Evolutionary conservation across 164 flowering plant genomes (phyloP).

Genomic region (Vitis riparia): DNA sequence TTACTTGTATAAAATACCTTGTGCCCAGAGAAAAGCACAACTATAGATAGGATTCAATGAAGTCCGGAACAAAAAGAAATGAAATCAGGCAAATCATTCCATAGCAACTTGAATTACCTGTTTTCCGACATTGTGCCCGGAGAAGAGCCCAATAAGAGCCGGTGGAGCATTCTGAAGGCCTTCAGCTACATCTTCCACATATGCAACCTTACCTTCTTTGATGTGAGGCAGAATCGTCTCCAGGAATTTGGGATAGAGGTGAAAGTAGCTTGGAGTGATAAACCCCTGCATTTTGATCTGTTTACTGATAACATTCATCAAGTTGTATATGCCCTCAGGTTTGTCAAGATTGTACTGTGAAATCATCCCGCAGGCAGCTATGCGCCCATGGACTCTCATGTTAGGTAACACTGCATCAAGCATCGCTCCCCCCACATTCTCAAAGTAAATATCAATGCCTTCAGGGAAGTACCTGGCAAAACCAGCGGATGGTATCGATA

Average conservation of each 20-base stretch:
- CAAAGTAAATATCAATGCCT: slow-evolving; percentile 54
- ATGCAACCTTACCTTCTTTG: slow-evolving; percentile 33
- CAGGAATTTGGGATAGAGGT: slow-evolving; percentile 31
- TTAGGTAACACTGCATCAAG: slow-evolving; percentile 45
- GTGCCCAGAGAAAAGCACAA: too few species aligned
- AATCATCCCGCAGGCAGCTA: slow-evolving; percentile 45
- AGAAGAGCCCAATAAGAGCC: slow-evolving; percentile 23
- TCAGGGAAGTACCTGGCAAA: slow-evolving; percentile 35
- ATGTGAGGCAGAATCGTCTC: slow-evolving; percentile 20
- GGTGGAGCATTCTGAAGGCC: too few species aligned
- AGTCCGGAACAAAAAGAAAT: too few species aligned
- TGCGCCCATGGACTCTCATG: slow-evolving; percentile 47
- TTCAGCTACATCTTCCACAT: slow-evolving; percentile 16
- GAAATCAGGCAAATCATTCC: too few species aligned
- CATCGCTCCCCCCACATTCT: slow-evolving; percentile 50
- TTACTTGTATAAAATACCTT: too few species aligned
- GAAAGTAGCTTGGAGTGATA: slow-evolving; percentile 22
- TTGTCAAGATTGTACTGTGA: slow-evolving; percentile 28
- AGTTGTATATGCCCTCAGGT: slow-evolving; percentile 32
- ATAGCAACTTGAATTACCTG: slow-evolving; percentile 30
- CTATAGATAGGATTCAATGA: too few species aligned
- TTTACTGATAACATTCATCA: slow-evolving; percentile 21
- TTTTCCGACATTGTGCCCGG: slow-evolving; percentile 43
- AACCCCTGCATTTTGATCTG: slow-evolving; percentile 41
- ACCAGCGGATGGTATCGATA: too few species aligned